Percentiles rank a stretch among this genome's conserved stretches.
Conservation (phyloP, 805 yeast species). For the Starmerella ratchasimensis region DNA sequence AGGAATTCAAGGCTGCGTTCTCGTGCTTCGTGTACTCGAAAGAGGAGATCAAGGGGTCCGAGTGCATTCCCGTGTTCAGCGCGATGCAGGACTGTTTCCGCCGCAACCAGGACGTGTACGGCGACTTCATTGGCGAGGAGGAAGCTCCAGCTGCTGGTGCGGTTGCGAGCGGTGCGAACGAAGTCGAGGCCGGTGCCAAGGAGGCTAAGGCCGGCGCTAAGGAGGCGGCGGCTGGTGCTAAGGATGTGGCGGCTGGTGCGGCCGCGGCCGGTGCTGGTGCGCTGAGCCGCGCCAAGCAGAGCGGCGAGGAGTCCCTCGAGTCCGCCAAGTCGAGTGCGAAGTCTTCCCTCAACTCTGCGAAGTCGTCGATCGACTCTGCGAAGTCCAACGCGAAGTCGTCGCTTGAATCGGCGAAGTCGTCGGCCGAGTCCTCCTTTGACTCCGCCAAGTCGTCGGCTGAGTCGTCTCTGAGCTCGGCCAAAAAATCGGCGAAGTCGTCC, state of each 20-base stretch:
- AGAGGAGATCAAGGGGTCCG: slow-evolving; percentile 91
- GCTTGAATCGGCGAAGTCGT: no score
- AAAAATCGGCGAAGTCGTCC: no score
- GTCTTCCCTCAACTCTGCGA: background rate
- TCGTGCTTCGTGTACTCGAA: slow-evolving; percentile 89
- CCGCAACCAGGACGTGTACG: slow-evolving; percentile 80
- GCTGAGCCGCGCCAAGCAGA: background rate
- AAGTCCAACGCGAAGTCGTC: background rate
- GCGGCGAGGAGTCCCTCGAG: background rate
- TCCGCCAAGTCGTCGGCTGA: no score
- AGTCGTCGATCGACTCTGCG: background rate
- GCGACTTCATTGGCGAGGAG: slow-evolving; percentile 65
- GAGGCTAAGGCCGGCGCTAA: background rate
- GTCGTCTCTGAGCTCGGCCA: no score
- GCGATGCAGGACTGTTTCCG: slow-evolving; percentile 91
- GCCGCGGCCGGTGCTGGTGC: background rate
- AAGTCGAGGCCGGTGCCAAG: background rate
- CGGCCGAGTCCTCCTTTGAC: no score
- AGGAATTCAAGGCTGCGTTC: slow-evolving; percentile 86
- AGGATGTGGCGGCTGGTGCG: background rate
- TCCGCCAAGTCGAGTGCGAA: background rate
- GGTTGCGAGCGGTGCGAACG: slow-evolving; percentile 1
- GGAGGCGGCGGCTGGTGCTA: background rate
- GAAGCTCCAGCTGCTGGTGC: slow-evolving; percentile 20
- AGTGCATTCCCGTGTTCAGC: slow-evolving; percentile 81